Base-by-base conservation (phyloP, 352 stramenopile genomes). In the Aphanomyces cochlioides region DNA sequence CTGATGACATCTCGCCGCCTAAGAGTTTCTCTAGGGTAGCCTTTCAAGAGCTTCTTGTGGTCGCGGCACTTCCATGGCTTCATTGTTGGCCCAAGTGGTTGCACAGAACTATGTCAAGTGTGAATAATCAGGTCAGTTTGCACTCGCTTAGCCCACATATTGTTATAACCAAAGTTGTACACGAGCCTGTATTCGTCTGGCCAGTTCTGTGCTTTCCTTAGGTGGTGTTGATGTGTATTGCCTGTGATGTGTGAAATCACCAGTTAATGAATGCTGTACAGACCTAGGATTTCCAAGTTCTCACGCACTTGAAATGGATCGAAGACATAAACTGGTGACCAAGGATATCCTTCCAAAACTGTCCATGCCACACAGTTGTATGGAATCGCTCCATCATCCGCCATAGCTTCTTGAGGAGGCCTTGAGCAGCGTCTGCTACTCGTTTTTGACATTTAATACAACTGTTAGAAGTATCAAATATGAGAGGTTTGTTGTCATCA, bases 131-230 rank as follows among this genome's bases (percentile, higher is more conserved):
- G 19, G 19, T 28, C 37, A 28, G 6, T 61, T 19, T 21, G 28
- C 50, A 58, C 50, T 58, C 37, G 28, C 28, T 28, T 2, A 28
- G 28, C 28, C 28, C 28, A 61, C 54, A 61, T 61, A 37, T 61
- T 61, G 54, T 61, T 28, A 40, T 61, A 61, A 37, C 54, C 54
- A 61, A 61, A 61, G 54, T 61, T 61, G 54, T 61, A 61, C 54
- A 61, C 54, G 17, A 61, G 7, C 1, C 54, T 19, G n/a, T 61
- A 61, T 37, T 40, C 54, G n/a, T 61, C 43, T 40, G 54, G 54
- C 54, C 13, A 61, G 19, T 39, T 37, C 37, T 37, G 7, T 7
- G 54, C 54, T 37, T 61, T 61, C 6, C 43, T 39, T 37, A 61
- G 43, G 54, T 61, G 54, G 19, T 61, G 19, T 40, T 61, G 54